A percentile compares a stretch with the other conserved stretches of the same genome.
Evolutionary conservation across 2,329 filamentous ascomycete genomes (phyloP).

Genomic region (Dactylonectria estremocensis): DNA sequence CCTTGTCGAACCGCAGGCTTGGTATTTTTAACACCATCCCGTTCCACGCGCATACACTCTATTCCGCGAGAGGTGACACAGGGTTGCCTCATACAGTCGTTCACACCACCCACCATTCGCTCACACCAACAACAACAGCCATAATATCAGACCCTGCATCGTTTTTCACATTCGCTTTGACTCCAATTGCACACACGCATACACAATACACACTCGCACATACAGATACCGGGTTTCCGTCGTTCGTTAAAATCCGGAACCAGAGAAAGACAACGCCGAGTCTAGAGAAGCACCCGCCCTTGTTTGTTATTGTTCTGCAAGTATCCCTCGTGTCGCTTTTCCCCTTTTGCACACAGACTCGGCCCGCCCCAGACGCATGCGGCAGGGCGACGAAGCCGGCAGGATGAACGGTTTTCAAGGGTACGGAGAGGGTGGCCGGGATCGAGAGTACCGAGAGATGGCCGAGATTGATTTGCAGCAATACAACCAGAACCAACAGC

Average conservation of each 20-base stretch:
- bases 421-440: constrained; percentile 38
- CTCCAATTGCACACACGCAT: not conserved
- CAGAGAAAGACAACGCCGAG: not conserved
- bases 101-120: not conserved
- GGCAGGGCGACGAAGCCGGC: constrained; percentile 29
- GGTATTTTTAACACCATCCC: constrained; percentile 26
- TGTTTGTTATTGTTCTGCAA: not conserved
- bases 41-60: constrained; percentile 5
- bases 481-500: constrained; percentile 35
- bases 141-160: no score
- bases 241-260: constrained; percentile 6
- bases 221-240: not conserved
- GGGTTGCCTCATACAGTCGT: not conserved
- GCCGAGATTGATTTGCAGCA: constrained; percentile 54
- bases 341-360: not conserved
- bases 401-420: constrained; percentile 50
- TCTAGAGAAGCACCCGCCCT: not conserved
- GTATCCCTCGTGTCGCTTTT: not conserved
- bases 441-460: constrained; percentile 53
- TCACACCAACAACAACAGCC: not conserved
- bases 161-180: no score
- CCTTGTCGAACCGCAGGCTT: constrained; percentile 23
- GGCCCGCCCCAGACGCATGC: constrained; percentile 36
- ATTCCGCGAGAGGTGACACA: constrained; percentile 16
- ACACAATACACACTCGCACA: not conserved